phyloP scores from a whole-genome alignment of 768 basidiomycete species.

The Phanerochaete carnosa region DNA sequence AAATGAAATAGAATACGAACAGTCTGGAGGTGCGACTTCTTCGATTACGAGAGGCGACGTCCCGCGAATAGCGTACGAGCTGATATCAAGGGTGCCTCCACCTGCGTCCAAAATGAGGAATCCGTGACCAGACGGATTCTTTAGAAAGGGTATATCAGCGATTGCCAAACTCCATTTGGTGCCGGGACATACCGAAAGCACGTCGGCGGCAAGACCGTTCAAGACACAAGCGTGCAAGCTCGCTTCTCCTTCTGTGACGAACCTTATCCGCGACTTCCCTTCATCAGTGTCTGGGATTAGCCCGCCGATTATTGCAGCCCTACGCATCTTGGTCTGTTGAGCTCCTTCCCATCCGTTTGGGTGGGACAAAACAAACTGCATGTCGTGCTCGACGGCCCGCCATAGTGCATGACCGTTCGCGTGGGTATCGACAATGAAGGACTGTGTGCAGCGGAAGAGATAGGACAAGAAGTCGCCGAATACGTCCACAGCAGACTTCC shows the following conservation, averaged over 20 bases:
- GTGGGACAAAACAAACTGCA: slow-evolving; percentile 75
- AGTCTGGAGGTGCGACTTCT: slow-evolving; percentile 81
- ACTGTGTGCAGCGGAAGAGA: slow-evolving; percentile 69
- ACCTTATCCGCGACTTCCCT: slow-evolving; percentile 69
- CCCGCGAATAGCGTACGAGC: slow-evolving; percentile 71
- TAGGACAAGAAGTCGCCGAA: slow-evolving; percentile 80
- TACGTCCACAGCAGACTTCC: slow-evolving; percentile 67
- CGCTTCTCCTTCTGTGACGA: slow-evolving; percentile 83
- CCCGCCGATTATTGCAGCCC: slow-evolving; percentile 68
- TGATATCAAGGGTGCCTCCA: slow-evolving; percentile 79
- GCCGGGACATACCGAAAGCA: slow-evolving; percentile 54
- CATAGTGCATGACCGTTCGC: slow-evolving; percentile 70
- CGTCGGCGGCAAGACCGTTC: slow-evolving; percentile 74
- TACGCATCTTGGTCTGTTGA: slow-evolving; percentile 74
- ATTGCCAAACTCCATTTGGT: not conserved
- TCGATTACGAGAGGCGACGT: slow-evolving; percentile 73
- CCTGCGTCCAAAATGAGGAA: slow-evolving; percentile 81
- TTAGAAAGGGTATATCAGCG: not conserved
- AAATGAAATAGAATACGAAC: slow-evolving; percentile 34
- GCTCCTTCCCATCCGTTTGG: slow-evolving; percentile 84
- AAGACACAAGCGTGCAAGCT: slow-evolving; percentile 79
- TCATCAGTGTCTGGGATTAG: slow-evolving; percentile 73
- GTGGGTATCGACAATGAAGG: slow-evolving; percentile 79
- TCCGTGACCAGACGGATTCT: slow-evolving; percentile 74
- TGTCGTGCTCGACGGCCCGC: slow-evolving; percentile 64